Evolutionary conservation across 139 green algal genomes (phyloP), one percentile per base, ranked within the genome.

Genomic region (Ulvella scutata): DNA sequence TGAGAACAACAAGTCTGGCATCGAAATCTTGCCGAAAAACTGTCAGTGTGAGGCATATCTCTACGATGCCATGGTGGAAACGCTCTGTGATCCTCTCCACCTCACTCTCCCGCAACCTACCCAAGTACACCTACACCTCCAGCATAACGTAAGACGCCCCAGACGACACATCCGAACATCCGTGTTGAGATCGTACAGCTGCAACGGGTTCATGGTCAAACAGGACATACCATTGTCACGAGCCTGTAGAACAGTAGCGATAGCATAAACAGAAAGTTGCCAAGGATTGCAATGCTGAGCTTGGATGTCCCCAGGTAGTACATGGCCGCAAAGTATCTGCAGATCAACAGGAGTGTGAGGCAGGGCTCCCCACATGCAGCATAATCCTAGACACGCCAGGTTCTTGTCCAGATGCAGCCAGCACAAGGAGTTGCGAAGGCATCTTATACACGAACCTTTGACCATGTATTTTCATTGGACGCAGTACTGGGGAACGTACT

Each of bases 21-120:
- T 67, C 44, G 72, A 81, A 81, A 38, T 90, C 84, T 40, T 87
- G 78, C 21, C 84, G 67, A 78, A 90, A 90, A 29, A 89, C 87
- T 4, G 85, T 90, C 82, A 90, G 84, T 20, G 85, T 85, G 4
- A 90, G 74, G 74, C 85, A 90, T 43, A 82, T 90, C 76, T 90
- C 85, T 78, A 89, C 89, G 34, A 88, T 44, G 9, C 83, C 80
- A 39, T 89, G 81, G 23, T 76, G 74, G 4, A 62, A 77, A 7
- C 86, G 76, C 43, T 90, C 85, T 28, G 81, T 76, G 9, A 90
- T 59, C 6, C 84, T 60, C 75, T 89, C 85, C 4, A 87, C 78
- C 74, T 90, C 85, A 13, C 67, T 62, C 61, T 90, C 84, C 6
- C 84, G 40, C 4, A 90, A 61, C 17, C 26, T 40, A 7, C 84